A percentile compares a stretch with the other conserved stretches of the same genome.
Conservation (phyloP, 768 basidiomycete genomes). For the Gautieria morchelliformis region DNA sequence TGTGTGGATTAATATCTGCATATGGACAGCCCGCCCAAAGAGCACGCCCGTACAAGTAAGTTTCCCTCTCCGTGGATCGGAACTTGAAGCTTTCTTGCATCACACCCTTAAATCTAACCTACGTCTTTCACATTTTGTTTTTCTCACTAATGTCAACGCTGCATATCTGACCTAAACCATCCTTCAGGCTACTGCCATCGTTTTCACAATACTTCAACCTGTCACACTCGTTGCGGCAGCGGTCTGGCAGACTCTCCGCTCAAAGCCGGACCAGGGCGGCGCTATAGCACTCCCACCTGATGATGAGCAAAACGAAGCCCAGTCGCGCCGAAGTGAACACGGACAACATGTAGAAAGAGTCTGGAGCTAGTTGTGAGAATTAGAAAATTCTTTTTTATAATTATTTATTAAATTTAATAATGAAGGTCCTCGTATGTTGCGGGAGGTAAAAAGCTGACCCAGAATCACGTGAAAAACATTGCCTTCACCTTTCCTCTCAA, state of each 20-base stretch:
- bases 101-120: background rate
- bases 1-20: slow-evolving; percentile 60
- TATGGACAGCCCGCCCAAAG: slow-evolving; percentile 55
- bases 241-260: slow-evolving; percentile 26
- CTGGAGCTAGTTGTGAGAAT: background rate
- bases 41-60: slow-evolving; percentile 56
- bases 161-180: background rate
- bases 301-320: slow-evolving; percentile 11
- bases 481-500: too few relatives aligned
- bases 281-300: slow-evolving; percentile 36
- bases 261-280: slow-evolving; percentile 21
- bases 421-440: too few relatives aligned
- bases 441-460: background rate
- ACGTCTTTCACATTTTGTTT: too few relatives aligned
- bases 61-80: slow-evolving; percentile 8
- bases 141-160: background rate
- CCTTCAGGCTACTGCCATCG: slow-evolving; percentile 44
- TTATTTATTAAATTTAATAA: too few relatives aligned
- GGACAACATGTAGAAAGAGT: slow-evolving; percentile 3
- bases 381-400: too few relatives aligned
- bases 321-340: background rate
- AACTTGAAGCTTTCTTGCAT: background rate
- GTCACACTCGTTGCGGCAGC: slow-evolving; percentile 40
- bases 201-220: slow-evolving; percentile 62
- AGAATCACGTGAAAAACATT: background rate